Evolutionary conservation across 1,284 basidiomycete genomes (phyloP).

Genomic region (Xerocomus nothofagi): DNA sequence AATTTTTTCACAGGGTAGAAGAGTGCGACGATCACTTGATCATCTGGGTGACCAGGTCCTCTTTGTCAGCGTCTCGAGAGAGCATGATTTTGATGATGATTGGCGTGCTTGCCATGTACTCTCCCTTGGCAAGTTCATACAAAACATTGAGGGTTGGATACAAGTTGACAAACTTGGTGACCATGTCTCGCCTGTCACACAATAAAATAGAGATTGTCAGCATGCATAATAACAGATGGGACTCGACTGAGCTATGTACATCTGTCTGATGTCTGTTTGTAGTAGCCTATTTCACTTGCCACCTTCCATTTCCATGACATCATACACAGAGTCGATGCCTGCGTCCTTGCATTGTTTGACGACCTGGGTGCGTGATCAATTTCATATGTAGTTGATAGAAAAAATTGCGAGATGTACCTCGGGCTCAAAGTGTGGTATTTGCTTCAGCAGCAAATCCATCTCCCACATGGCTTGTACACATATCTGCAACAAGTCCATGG

Average conservation of each 20-base stretch:
- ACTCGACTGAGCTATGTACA: slow-evolving; percentile 50
- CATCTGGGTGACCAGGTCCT: slow-evolving; percentile 77
- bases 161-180: slow-evolving; percentile 91
- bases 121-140: slow-evolving; percentile 79
- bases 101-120: slow-evolving; percentile 81
- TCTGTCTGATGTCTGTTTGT: slow-evolving; percentile 83
- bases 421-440: slow-evolving; percentile 93
- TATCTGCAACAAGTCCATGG: slow-evolving; percentile 99
- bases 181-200: slow-evolving; percentile 73
- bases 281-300: slow-evolving; percentile 80
- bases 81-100: slow-evolving; percentile 82
- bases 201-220: slow-evolving; percentile 17
- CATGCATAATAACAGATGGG: slow-evolving; percentile 5
- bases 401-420: slow-evolving; percentile 52
- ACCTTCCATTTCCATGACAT: slow-evolving; percentile 97
- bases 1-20: slow-evolving; percentile 92
- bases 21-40: slow-evolving; percentile 84
- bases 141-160: slow-evolving; percentile 92
- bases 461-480: slow-evolving; percentile 99
- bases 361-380: slow-evolving; percentile 44
- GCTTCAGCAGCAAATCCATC: slow-evolving; percentile 89
- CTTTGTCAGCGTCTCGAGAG: slow-evolving; percentile 83
- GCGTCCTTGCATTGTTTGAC: slow-evolving; percentile 84
- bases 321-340: slow-evolving; percentile 85
- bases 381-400: neutral